phyloP scores from a whole-genome alignment of 192 early-diverging fungal species.

The Backusella tarrabulga region DNA sequence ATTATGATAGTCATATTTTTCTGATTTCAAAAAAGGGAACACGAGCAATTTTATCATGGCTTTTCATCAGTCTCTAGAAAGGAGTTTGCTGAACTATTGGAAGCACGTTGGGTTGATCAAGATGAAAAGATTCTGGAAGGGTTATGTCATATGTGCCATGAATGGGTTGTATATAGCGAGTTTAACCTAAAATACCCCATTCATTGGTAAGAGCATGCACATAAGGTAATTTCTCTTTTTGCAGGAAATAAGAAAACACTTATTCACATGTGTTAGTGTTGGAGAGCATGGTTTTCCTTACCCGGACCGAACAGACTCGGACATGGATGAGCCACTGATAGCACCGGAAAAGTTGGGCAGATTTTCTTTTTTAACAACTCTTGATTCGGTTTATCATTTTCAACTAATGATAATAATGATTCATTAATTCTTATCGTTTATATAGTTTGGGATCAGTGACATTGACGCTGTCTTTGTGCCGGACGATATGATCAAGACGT shows the following conservation, averaged over 20 bases:
- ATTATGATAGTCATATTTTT: background rate
- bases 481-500: background rate
- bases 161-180: conserved; percentile 78
- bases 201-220: conserved; percentile 84
- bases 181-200: conserved; percentile 73
- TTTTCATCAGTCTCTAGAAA: conserved; percentile 83
- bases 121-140: conserved; percentile 79
- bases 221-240: conserved; percentile 49
- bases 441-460: background rate
- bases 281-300: too few species aligned
- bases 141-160: conserved; percentile 76
- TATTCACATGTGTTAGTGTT: too few species aligned
- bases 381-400: too few species aligned
- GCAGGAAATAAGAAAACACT: background rate
- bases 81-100: conserved; percentile 68
- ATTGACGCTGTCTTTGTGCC: background rate
- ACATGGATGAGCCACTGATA: too few species aligned
- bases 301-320: too few species aligned
- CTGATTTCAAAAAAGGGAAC: conserved; percentile 54
- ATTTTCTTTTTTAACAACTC: too few species aligned
- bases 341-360: too few species aligned
- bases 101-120: conserved; percentile 65
- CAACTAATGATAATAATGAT: background rate
- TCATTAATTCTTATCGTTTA: background rate
- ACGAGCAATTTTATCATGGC: conserved; percentile 86